phyloP scores from a whole-genome alignment of 2,329 filamentous ascomycete genomes.

The Colletotrichum endophyticum region DNA sequence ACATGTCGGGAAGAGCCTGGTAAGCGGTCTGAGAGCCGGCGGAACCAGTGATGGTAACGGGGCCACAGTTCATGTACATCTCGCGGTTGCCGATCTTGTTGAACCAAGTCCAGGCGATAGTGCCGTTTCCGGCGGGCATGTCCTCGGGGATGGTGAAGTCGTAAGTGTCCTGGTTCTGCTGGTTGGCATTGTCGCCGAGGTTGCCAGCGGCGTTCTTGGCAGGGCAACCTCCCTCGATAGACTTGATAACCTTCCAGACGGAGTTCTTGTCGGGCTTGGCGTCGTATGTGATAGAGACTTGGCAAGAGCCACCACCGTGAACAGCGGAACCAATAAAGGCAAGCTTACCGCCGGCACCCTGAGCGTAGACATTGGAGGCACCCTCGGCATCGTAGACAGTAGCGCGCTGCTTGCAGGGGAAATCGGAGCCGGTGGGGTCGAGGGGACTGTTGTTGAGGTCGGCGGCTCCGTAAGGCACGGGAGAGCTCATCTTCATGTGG shows the following conservation, averaged over 20 bases:
- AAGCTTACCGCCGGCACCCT: slow-evolving; percentile 67
- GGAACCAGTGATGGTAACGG: slow-evolving; percentile 66
- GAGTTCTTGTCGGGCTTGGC: slow-evolving; percentile 67
- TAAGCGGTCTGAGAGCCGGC: slow-evolving; percentile 58
- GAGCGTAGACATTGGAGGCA: slow-evolving; percentile 62
- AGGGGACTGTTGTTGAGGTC: slow-evolving; percentile 68
- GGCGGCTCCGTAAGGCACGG: slow-evolving; percentile 62
- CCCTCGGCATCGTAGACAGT: slow-evolving; percentile 51
- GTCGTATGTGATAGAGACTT: slow-evolving; percentile 86
- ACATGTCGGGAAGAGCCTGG: slow-evolving; percentile 73
- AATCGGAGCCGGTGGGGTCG: slow-evolving; percentile 63
- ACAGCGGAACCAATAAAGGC: slow-evolving; percentile 74
- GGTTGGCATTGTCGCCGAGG: slow-evolving; percentile 50
- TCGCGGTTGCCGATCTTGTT: slow-evolving; percentile 93
- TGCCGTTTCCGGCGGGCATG: slow-evolving; percentile 77
- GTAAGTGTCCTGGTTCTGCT: slow-evolving; percentile 60
- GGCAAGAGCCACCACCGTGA: slow-evolving; percentile 93
- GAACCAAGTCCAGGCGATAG: slow-evolving; percentile 92
- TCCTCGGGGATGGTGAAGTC: slow-evolving; percentile 74
- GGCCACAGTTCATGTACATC: slow-evolving; percentile 97
- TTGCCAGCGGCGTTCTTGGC: slow-evolving; percentile 63
- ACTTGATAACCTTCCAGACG: slow-evolving; percentile 89
- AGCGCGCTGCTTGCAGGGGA: slow-evolving; percentile 78
- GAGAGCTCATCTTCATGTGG: slow-evolving; percentile 77
- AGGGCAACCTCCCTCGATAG: slow-evolving; percentile 85